Evolutionary conservation across 2,329 filamentous ascomycete genomes (phyloP).

Genomic region (Ceratocystis cubensis): DNA sequence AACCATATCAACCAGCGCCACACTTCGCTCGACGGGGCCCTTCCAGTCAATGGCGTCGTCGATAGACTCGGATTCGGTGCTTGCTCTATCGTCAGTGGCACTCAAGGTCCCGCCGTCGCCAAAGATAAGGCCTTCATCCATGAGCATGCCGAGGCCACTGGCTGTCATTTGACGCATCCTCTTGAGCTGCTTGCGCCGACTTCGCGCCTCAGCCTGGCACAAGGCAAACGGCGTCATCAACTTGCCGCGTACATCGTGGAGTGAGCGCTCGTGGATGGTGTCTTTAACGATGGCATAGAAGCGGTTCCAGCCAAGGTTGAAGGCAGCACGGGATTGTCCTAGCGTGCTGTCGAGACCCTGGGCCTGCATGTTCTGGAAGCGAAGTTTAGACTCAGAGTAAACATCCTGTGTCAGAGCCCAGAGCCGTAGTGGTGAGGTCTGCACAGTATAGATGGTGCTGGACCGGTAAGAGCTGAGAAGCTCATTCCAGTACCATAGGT

Average conservation of each 20-base stretch:
- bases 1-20: slow-evolving; percentile 76
- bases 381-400: slow-evolving; percentile 46
- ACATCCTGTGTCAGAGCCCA: slow-evolving; percentile 61
- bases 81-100: slow-evolving; percentile 29
- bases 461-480: slow-evolving; percentile 66
- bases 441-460: slow-evolving; percentile 70
- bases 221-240: slow-evolving; percentile 69
- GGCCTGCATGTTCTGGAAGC: slow-evolving; percentile 30
- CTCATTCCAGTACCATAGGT: slow-evolving; percentile 94
- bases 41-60: slow-evolving; percentile 46
- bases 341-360: slow-evolving; percentile 18
- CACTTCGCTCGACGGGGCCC: slow-evolving; percentile 63
- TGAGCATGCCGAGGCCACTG: slow-evolving; percentile 72
- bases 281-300: slow-evolving; percentile 75
- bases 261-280: slow-evolving; percentile 59
- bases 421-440: slow-evolving; percentile 67
- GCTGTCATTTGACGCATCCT: slow-evolving; percentile 69
- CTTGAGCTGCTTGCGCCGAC: slow-evolving; percentile 59
- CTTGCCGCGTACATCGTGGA: slow-evolving; percentile 56
- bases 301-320: slow-evolving; percentile 41
- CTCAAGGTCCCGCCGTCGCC: slow-evolving; percentile 27
- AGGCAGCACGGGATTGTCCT: slow-evolving; percentile 9
- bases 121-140: slow-evolving; percentile 71
- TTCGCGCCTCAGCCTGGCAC: slow-evolving; percentile 59
- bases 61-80: slow-evolving; percentile 24